A percentile compares a stretch with the other conserved stretches of the same genome.
phyloP scores from a whole-genome alignment of 2,329 filamentous ascomycete species.

The Ophiostoma sp. region DNA sequence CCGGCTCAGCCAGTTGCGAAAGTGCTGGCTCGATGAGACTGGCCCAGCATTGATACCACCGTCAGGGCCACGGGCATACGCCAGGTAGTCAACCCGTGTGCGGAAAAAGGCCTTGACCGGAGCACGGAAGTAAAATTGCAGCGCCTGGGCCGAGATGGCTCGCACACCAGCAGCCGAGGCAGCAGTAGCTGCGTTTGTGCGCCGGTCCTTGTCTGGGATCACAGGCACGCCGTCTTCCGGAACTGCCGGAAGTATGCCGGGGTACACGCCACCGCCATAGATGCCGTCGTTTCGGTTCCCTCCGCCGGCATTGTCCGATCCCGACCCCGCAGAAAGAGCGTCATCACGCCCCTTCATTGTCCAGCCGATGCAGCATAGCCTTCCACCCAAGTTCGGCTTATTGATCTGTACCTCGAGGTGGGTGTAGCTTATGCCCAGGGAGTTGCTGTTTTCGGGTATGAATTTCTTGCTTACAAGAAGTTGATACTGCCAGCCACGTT shows the following conservation, averaged over 20 bases:
- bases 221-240: conserved; percentile 32
- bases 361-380: conserved; percentile 22
- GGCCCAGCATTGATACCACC: conserved; percentile 13
- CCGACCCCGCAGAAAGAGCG: conserved; percentile 19
- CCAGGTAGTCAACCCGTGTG: conserved; percentile 76
- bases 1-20: conserved; percentile 50
- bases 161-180: conserved; percentile 82
- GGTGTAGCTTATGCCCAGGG: not conserved
- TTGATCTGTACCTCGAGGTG: not conserved
- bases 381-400: not conserved
- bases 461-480: not conserved
- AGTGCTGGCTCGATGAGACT: conserved; percentile 34
- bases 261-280: conserved; percentile 19
- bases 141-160: conserved; percentile 73
- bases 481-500: not conserved
- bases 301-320: not conserved
- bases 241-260: conserved; percentile 43
- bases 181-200: conserved; percentile 57
- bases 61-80: conserved; percentile 47
- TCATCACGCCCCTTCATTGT: conserved; percentile 26
- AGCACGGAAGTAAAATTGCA: conserved; percentile 87
- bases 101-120: conserved; percentile 91
- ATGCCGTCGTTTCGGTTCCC: conserved; percentile 10
- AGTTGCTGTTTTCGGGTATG: not conserved
- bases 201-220: conserved; percentile 44